Conservation (phyloP, 2,329 filamentous ascomycete species). For the Biscogniauxia mediterranea region DNA sequence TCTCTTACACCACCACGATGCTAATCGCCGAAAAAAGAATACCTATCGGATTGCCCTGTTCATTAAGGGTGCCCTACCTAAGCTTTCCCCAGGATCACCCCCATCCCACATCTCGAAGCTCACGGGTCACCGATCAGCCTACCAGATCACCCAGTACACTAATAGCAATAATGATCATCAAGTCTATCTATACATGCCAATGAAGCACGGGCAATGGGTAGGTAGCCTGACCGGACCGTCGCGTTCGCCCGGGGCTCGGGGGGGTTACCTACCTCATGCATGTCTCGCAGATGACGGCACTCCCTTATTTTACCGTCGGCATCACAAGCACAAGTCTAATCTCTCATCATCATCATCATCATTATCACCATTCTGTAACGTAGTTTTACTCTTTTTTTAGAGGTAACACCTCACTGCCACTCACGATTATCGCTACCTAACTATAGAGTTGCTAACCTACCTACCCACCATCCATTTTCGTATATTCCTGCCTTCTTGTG, state of each 20-base stretch:
- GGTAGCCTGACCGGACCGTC: neutral
- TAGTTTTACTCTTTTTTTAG: neutral
- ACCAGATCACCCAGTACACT: neutral
- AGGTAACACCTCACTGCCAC: neutral
- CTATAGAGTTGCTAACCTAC: neutral
- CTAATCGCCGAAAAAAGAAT: neutral
- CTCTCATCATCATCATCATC: neutral
- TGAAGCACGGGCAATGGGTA: neutral
- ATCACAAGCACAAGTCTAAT: neutral
- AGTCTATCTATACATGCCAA: neutral
- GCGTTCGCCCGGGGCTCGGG: neutral
- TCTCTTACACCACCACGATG: neutral
- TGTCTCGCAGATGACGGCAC: neutral
- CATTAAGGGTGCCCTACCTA: neutral
- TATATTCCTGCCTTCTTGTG: neutral
- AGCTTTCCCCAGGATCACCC: neutral
- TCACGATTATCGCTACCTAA: neutral
- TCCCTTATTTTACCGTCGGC: neutral
- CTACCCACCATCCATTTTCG: too few relatives aligned
- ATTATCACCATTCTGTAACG: too few relatives aligned
- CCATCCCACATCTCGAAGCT: neutral
- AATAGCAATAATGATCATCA: neutral
- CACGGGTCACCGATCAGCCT: neutral
- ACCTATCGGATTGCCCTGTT: neutral
- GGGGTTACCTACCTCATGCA: neutral